These are phyloP conservation scores for Microcyclosporella mali DNA, from an alignment of 2,329 filamentous ascomycete species.

Conservation along the genomic window DNA sequence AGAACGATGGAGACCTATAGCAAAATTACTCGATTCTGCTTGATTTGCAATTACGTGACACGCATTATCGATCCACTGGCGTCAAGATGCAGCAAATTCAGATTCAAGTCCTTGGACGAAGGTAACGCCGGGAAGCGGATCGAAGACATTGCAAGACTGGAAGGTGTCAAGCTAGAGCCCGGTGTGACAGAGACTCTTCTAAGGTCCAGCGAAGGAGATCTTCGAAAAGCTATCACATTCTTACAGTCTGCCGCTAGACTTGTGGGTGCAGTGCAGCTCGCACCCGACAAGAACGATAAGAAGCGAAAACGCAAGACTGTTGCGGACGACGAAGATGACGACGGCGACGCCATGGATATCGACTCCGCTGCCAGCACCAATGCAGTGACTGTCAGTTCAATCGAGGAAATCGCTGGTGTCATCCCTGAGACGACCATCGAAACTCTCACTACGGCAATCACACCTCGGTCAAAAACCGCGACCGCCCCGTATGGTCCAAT, in stretches of 20 bases:
- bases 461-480: constrained; percentile 55
- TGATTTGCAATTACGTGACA: constrained; percentile 98
- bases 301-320: constrained; percentile 41
- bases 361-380: constrained; percentile 27
- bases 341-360: constrained; percentile 46
- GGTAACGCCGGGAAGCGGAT: constrained; percentile 73
- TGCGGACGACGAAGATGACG: constrained; percentile 58
- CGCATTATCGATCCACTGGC: constrained; percentile 95
- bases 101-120: constrained; percentile 93
- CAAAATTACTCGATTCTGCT: constrained; percentile 92
- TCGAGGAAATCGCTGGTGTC: constrained; percentile 94
- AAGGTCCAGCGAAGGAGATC: constrained; percentile 82
- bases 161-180: constrained; percentile 68
- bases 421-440: constrained; percentile 73
- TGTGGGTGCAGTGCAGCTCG: constrained; percentile 57
- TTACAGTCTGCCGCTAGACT: constrained; percentile 88
- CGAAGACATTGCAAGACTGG: constrained; percentile 72
- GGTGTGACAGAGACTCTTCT: constrained; percentile 81
- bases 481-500: constrained; percentile 61
- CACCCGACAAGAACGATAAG: constrained; percentile 25
- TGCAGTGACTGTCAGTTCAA: constrained; percentile 64
- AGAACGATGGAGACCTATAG: constrained; percentile 98
- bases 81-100: constrained; percentile 89
- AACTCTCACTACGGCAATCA: constrained; percentile 63
- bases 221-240: constrained; percentile 93